These are phyloP conservation scores for Flaveria bidentis DNA, from an alignment of 129 eudicot genomes.

Conservation along the genomic window DNA sequence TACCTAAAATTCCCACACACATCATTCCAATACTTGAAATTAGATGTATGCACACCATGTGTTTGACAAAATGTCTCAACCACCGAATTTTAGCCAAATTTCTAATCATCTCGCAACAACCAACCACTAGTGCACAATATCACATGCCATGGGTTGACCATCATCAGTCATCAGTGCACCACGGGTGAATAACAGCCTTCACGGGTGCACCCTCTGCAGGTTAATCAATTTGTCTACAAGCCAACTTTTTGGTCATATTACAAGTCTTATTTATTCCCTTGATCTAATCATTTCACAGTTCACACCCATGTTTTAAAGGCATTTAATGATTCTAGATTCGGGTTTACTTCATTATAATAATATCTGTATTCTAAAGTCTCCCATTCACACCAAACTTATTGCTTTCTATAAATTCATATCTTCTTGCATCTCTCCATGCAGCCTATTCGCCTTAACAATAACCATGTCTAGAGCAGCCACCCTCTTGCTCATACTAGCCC, in stretches of 20 bases:
- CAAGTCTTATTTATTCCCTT: conserved; percentile 20
- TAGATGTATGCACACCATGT: conserved; percentile 6
- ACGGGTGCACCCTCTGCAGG: conserved; percentile 19
- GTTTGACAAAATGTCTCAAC: conserved; percentile 18
- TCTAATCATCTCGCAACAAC: conserved; percentile 4
- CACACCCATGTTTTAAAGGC: conserved; percentile 7
- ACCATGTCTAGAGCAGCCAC: conserved; percentile 35
- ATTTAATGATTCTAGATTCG: conserved; percentile 8
- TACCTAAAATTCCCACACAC: too few relatives aligned
- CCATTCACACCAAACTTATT: conserved; percentile 26
- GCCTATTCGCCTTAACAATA: neutral
- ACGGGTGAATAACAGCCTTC: conserved; percentile 22
- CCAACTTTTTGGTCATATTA: conserved; percentile 23
- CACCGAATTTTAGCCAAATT: neutral
- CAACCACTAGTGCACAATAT: neutral
- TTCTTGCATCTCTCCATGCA: conserved; percentile 5
- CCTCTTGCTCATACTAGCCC: conserved; percentile 35
- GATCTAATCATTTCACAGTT: conserved; percentile 29
- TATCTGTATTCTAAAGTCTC: conserved; percentile 4
- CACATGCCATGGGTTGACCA: conserved; percentile 10
- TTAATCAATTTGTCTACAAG: conserved; percentile 16
- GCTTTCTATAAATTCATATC: conserved; percentile 29
- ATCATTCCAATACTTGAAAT: too few relatives aligned
- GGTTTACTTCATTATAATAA: conserved; percentile 13
- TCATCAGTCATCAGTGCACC: conserved; percentile 23